phyloP scores from a whole-genome alignment of 1,284 basidiomycete genomes.

The Trametes sp. region DNA sequence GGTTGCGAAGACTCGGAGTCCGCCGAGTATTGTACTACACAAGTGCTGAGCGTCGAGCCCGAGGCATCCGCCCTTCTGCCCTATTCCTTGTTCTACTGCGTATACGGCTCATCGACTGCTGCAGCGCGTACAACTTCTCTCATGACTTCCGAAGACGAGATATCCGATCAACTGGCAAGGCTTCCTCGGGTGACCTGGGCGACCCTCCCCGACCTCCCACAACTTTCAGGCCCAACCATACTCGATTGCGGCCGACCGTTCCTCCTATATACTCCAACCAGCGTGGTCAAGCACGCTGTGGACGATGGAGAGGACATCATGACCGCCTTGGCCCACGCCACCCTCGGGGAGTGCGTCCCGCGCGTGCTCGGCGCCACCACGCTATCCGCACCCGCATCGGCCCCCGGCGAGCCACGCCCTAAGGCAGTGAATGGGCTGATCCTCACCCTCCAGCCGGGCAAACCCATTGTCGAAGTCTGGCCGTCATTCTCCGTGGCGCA shows the following conservation, averaged over 20 bases:
- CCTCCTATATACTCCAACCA: background rate
- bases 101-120: too few species aligned
- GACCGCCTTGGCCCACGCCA: background rate
- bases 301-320: background rate
- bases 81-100: too few species aligned
- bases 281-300: background rate
- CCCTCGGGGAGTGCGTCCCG: background rate
- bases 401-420: background rate
- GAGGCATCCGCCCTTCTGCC: too few species aligned
- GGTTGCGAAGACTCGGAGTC: too few species aligned
- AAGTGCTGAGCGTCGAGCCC: too few species aligned
- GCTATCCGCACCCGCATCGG: background rate
- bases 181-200: background rate
- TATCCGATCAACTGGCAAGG: background rate
- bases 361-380: background rate
- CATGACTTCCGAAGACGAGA: too few species aligned
- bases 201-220: background rate
- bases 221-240: background rate
- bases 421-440: background rate
- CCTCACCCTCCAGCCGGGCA: background rate
- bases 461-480: background rate
- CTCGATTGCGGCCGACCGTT: background rate
- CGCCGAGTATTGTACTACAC: too few species aligned
- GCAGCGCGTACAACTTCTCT: too few species aligned
- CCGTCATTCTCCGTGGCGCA: background rate